These are phyloP conservation scores for Spathaspora passalidarum DNA, from an alignment of 805 yeast species.

Conservation along the genomic window DNA sequence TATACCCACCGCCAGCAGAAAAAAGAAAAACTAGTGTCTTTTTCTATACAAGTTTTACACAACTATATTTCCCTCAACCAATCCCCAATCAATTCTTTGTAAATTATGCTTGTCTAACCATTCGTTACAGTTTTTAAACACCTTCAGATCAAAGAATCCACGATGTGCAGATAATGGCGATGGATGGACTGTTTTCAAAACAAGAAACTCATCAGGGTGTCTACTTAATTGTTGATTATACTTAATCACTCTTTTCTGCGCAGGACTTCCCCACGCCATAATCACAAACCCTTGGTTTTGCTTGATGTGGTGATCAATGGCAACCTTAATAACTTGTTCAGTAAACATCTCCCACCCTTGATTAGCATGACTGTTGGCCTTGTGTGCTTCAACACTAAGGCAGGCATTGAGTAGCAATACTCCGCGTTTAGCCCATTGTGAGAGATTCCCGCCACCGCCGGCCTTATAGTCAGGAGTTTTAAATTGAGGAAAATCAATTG, in stretches of 20 bases:
- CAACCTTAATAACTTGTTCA: constrained; percentile 55
- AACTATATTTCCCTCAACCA: constrained; percentile 28
- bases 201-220: constrained; percentile 31
- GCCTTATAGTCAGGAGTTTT: constrained; percentile 44
- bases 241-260: constrained; percentile 55
- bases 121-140: constrained; percentile 70
- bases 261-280: constrained; percentile 82
- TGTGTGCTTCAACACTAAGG: constrained; percentile 87
- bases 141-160: constrained; percentile 74
- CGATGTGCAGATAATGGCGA: constrained; percentile 89
- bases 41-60: constrained; percentile 6
- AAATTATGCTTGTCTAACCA: constrained; percentile 59
- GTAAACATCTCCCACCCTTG: constrained; percentile 94
- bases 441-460: constrained; percentile 61
- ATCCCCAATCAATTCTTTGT: constrained; percentile 65
- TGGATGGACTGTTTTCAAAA: constrained; percentile 84
- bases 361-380: constrained; percentile 88
- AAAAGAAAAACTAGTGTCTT: constrained; percentile 13
- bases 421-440: constrained; percentile 85
- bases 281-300: constrained; percentile 56
- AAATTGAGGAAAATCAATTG: constrained; percentile 65
- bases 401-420: constrained; percentile 85
- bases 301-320: constrained; percentile 47
- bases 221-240: constrained; percentile 18
- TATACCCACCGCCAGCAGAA: background rate